Conservation (phyloP, 768 basidiomycete genomes). For the Suillus paluster region DNA sequence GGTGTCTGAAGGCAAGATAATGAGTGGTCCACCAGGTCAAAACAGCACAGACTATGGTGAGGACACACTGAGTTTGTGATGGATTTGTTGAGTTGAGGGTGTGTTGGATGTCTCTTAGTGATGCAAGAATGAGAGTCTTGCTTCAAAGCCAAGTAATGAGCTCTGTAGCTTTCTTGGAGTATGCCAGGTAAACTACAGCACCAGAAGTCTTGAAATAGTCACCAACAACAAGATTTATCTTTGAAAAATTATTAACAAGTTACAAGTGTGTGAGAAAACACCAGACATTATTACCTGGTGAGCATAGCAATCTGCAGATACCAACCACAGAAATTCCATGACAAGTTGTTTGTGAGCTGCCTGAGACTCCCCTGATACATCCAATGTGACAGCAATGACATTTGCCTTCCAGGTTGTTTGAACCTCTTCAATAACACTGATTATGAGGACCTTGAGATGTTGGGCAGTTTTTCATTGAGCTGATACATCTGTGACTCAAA, state of each 20-base stretch:
- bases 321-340: constrained; percentile 1
- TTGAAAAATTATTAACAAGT: constrained; percentile 8
- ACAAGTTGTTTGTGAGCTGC: constrained; percentile 8
- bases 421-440: constrained; percentile 6
- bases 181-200: constrained; percentile 15
- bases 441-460: neutral
- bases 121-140: constrained; percentile 35
- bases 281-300: neutral
- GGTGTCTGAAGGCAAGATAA: constrained; percentile 35
- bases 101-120: constrained; percentile 27
- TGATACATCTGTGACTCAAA: constrained; percentile 6
- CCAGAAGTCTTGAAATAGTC: constrained; percentile 37
- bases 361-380: constrained; percentile 7
- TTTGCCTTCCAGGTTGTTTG: neutral
- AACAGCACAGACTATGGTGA: constrained; percentile 35
- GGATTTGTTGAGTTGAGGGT: neutral
- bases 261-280: neutral
- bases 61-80: neutral
- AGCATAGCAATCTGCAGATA: constrained; percentile 9
- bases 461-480: constrained; percentile 7
- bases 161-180: constrained; percentile 29
- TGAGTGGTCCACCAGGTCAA: constrained; percentile 43
- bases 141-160: constrained; percentile 42
- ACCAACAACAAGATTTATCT: constrained; percentile 43
- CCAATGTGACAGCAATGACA: constrained; percentile 2